Conservation (phyloP, 75 land plant genomes). For the Picea sitchensis region DNA sequence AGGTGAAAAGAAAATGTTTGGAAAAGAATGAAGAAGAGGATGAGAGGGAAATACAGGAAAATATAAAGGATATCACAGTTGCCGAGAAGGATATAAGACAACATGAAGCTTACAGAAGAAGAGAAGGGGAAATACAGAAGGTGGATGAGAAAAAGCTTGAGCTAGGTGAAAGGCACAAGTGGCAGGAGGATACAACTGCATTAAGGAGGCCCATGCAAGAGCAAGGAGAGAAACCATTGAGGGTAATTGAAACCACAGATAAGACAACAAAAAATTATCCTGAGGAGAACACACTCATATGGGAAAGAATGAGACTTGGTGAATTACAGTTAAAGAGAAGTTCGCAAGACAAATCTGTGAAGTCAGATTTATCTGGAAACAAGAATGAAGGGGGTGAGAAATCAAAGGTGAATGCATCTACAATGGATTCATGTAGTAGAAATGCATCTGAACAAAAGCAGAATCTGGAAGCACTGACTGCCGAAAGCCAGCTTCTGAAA, state of each 20-base stretch:
- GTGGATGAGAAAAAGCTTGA: background rate
- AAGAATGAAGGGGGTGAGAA: background rate
- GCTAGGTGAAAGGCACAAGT: background rate
- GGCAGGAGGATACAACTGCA: background rate
- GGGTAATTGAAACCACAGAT: background rate
- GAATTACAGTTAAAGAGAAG: background rate
- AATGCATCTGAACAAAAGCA: background rate
- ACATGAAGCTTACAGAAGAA: background rate
- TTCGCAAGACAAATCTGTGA: background rate
- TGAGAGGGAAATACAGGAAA: background rate
- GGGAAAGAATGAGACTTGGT: constrained; percentile 5
- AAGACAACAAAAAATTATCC: background rate
- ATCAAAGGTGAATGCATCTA: background rate
- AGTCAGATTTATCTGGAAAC: background rate
- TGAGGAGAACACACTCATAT: background rate
- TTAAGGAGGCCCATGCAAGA: background rate
- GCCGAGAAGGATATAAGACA: background rate
- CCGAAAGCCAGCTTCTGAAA: background rate
- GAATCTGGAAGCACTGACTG: background rate
- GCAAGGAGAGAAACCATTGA: background rate
- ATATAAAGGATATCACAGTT: background rate
- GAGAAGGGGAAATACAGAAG: background rate
- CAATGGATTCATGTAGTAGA: background rate
- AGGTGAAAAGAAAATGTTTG: constrained; percentile 9
- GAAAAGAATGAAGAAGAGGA: constrained; percentile 7